These are phyloP conservation scores for Ochetophila trinervis DNA, from an alignment of 306 rosid species.

Conservation along the genomic window DNA sequence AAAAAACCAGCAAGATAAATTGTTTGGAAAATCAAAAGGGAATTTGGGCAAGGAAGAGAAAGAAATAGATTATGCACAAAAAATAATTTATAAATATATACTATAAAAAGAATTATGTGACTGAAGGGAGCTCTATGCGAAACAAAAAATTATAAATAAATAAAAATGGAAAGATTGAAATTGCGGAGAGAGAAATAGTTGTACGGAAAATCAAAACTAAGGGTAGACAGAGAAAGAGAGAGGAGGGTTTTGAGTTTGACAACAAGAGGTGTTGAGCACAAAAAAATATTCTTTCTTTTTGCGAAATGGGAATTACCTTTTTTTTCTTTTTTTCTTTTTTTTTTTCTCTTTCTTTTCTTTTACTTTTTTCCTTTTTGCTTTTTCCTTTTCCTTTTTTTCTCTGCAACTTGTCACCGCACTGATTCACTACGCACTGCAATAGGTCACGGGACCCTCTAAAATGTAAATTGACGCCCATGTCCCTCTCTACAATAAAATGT, in stretches of 20 bases:
- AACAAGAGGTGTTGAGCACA: background rate
- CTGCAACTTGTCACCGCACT: background rate
- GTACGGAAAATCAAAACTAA: slow-evolving; percentile 37
- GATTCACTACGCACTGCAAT: background rate
- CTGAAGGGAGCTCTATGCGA: slow-evolving; percentile 45
- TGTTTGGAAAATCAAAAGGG: background rate
- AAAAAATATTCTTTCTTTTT: slow-evolving; percentile 5
- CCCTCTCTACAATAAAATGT: too few relatives aligned
- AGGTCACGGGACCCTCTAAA: too few relatives aligned
- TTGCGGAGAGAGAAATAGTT: background rate
- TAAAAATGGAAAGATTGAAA: background rate
- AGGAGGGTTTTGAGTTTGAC: slow-evolving; percentile 17
- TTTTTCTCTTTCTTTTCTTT: background rate
- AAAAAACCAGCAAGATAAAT: slow-evolving; percentile 9
- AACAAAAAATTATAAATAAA: slow-evolving; percentile 4
- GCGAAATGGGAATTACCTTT: background rate
- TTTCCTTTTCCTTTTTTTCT: background rate
- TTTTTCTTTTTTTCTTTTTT: background rate
- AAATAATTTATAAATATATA: slow-evolving; percentile 16
- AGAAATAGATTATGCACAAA: background rate
- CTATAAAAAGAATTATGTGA: slow-evolving; percentile 20
- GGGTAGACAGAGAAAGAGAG: slow-evolving; percentile 17
- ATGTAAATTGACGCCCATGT: too few relatives aligned
- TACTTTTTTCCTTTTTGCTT: background rate
- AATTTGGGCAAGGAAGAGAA: slow-evolving; percentile 10